Percentiles rank a stretch among this genome's conserved stretches.
These are phyloP conservation scores for Letharia columbiana DNA, from an alignment of 495 filamentous ascomycete species.

Conservation along the genomic window DNA sequence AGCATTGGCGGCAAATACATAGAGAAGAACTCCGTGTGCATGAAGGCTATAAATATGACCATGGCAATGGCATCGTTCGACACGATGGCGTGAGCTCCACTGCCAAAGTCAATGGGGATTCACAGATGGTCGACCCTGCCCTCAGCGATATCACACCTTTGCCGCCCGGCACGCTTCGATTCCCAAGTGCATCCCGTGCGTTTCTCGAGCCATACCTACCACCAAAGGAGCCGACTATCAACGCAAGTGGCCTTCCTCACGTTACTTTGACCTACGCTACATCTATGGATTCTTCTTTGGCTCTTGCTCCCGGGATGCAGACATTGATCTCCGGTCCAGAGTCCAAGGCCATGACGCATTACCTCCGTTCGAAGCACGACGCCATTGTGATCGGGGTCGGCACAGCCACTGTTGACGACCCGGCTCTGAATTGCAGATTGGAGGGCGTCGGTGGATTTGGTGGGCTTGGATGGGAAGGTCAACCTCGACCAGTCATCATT, in stretches of 20 bases:
- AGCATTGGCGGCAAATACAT: conserved; percentile 45
- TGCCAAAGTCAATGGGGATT: conserved; percentile 17
- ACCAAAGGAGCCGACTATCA: conserved; percentile 27
- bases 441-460: conserved; percentile 47
- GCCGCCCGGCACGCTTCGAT: conserved; percentile 39
- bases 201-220: conserved; percentile 44
- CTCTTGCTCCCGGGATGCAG: conserved; percentile 62
- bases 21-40: conserved; percentile 41
- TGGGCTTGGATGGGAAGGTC: conserved; percentile 45
- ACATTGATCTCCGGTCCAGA: conserved; percentile 71
- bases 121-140: conserved; percentile 21
- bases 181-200: conserved; percentile 37
- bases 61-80: conserved; percentile 43
- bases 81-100: conserved; percentile 23
- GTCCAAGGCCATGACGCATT: conserved; percentile 87
- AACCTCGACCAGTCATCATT: conserved; percentile 71
- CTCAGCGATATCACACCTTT: conserved; percentile 21
- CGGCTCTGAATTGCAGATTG: conserved; percentile 70
- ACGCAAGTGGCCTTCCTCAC: conserved; percentile 34
- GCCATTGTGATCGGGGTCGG: conserved; percentile 79
- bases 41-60: conserved; percentile 45
- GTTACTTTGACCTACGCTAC: conserved; percentile 80
- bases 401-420: conserved; percentile 78
- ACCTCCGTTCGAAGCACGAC: conserved; percentile 70
- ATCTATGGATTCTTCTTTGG: conserved; percentile 76